Base-by-base conservation (phyloP, 371 early-diverging fungal species). In the Syncephalastrum racemosum region DNA sequence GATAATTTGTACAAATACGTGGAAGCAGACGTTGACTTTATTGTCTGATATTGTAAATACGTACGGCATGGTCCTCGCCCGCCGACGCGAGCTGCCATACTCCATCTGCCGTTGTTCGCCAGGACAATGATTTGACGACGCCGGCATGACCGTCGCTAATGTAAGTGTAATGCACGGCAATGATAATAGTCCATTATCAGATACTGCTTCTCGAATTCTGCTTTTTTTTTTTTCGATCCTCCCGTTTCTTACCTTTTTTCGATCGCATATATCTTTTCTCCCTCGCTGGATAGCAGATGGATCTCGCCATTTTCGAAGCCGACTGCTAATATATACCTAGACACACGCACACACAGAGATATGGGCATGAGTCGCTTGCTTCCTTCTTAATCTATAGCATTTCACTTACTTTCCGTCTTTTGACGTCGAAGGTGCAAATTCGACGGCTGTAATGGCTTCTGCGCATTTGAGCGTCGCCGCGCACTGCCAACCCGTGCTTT, bases 231-330 rank as follows among this genome's bases (percentile, higher is more conserved):
- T 49, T 19, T 25, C 12, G 53, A 3, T 43, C 25, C 27, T 42
- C n/a, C 27, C 42, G 3, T 1, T 10, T 45, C 63, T 69, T 75
- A 83, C 86, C 79, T 70, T 56, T 65, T 64, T 8, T 78, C 71
- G 6, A 86, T 63, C 57, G 51, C 66, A 67, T 12, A 58, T 52
- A 42, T 52, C 50, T 47, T 24, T 44, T 40, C 43, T 8, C 36
- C 49, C n/a, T 55, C 59, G 43, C 71, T 67, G 25, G 63, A 59
- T 10, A 81, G 72, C 51, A 91, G 67, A 36, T 80, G 74, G 27
- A 93, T 78, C 8, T 79, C 73, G 0, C 96, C 96, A 63, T 82
- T 82, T 65, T 95, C 96, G 54, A 92, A 69, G 18, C 93, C 96
- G 15, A 85, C 83, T n/a, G 92, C 93, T 46, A 95, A 59, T 6